A percentile compares a stretch with the other conserved stretches of the same genome.
Evolutionary conservation across 495 filamentous ascomycete genomes (phyloP).

Genomic region (Penicillium bialowiezense): DNA sequence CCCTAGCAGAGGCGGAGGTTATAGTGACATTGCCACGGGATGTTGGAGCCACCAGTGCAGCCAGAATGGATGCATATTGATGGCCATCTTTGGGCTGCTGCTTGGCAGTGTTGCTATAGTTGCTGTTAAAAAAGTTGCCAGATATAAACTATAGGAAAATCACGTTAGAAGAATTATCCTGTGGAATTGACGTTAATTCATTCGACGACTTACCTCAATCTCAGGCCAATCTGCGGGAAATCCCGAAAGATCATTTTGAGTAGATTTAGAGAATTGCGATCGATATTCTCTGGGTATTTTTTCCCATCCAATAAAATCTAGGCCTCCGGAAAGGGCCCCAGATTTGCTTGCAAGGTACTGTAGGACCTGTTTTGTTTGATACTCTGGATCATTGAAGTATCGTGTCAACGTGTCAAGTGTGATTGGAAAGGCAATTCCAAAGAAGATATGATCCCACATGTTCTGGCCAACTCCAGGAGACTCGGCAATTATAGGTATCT

Average conservation of each 20-base stretch:
- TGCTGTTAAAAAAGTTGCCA: neutral
- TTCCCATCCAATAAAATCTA: neutral
- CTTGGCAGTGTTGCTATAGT: neutral
- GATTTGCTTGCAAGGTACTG: too few species aligned
- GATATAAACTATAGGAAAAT: neutral
- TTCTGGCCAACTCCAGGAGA: neutral
- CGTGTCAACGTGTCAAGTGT: too few species aligned
- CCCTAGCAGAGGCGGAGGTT: constrained; percentile 9
- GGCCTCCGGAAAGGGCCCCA: too few species aligned
- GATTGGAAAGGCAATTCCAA: neutral
- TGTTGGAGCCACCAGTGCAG: constrained; percentile 33
- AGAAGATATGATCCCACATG: neutral
- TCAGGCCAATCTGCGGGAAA: constrained; percentile 49
- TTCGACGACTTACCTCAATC: constrained; percentile 25
- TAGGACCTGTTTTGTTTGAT: neutral
- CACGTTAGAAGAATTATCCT: neutral
- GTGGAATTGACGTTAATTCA: too few species aligned
- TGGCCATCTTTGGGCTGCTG: neutral
- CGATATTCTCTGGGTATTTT: neutral
- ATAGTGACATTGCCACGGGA: neutral
- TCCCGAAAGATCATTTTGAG: neutral
- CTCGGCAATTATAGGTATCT: neutral
- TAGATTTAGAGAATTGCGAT: neutral
- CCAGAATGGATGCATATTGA: constrained; percentile 15
- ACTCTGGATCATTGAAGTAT: too few species aligned